phyloP scores from a whole-genome alignment of 306 rosid genomes.

The Sicyos edulis region DNA sequence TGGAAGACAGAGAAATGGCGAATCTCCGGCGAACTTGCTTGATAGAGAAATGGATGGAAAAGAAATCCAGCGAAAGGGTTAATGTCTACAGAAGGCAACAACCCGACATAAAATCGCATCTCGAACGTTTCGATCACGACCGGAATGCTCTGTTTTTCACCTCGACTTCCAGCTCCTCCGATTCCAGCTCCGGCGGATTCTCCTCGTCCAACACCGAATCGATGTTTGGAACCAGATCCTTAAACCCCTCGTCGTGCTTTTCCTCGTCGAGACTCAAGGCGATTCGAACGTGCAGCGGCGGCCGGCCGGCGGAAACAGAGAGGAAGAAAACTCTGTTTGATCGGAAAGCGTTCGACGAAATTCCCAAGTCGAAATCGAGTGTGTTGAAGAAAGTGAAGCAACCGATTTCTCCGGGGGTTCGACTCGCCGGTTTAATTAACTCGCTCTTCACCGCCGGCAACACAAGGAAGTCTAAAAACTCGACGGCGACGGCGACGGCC shows the following conservation, averaged over 20 bases:
- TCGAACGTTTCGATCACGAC: constrained; percentile 23
- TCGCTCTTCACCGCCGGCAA: constrained; percentile 46
- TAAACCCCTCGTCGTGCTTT: constrained; percentile 34
- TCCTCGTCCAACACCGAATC: constrained; percentile 79
- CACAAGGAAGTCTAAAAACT: constrained; percentile 30
- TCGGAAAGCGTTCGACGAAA: constrained; percentile 26
- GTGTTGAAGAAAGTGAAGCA: constrained; percentile 56
- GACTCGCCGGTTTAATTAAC: constrained; percentile 55
- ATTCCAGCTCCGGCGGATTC: constrained; percentile 70
- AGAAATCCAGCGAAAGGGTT: constrained; percentile 25
- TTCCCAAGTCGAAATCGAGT: constrained; percentile 59
- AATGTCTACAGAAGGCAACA: constrained; percentile 14
- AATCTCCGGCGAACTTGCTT: constrained; percentile 36
- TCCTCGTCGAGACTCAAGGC: constrained; percentile 45
- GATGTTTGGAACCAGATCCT: constrained; percentile 29
- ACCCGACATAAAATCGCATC: constrained; percentile 26
- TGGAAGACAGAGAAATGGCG: constrained; percentile 22
- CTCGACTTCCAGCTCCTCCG: constrained; percentile 69
- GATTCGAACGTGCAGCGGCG: constrained; percentile 29
- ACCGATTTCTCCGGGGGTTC: constrained; percentile 35
- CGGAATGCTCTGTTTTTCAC: constrained; percentile 56
- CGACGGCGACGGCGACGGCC: background rate
- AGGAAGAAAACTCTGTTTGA: constrained; percentile 25
- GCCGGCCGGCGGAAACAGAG: constrained; percentile 33
- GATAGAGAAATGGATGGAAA: constrained; percentile 57